Percentiles rank a stretch among this genome's conserved stretches.
Conservation (phyloP, 805 yeast species). For the Vanderwaltozyma verrucispora region DNA sequence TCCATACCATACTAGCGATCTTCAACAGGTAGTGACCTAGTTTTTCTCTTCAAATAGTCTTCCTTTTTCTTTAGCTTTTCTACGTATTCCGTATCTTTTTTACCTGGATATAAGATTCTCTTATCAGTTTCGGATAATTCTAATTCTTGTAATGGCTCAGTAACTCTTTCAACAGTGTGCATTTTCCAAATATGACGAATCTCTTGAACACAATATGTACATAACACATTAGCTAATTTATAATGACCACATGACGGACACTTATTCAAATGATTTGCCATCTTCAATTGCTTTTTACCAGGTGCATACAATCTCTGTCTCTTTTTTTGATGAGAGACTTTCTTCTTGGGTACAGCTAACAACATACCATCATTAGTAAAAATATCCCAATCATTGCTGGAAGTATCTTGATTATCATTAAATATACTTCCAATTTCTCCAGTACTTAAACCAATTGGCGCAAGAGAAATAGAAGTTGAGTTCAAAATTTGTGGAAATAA, state of each 20-base stretch:
- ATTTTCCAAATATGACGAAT: conserved; percentile 64
- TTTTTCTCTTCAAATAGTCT: conserved; percentile 46
- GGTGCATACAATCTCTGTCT: conserved; percentile 77
- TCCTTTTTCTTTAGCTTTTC: conserved; percentile 41
- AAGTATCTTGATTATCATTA: no score
- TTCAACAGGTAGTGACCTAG: conserved; percentile 45
- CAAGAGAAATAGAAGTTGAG: no score
- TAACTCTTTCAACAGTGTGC: conserved; percentile 19
- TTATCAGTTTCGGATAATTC: conserved; percentile 47
- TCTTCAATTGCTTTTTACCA: conserved; percentile 70
- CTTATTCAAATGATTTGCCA: conserved; percentile 65
- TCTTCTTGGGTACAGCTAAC: conserved; percentile 90
- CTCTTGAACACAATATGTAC: conserved; percentile 86
- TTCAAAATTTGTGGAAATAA: no score
- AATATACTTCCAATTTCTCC: no score
- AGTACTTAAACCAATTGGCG: no score
- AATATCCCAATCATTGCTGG: conserved; percentile 4
- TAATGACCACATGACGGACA: conserved; percentile 95
- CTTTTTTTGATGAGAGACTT: conserved; percentile 75
- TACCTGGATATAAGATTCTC: conserved; percentile 65
- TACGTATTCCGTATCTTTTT: conserved; percentile 37
- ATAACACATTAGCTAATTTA: conserved; percentile 81
- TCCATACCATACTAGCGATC: conserved; percentile 2
- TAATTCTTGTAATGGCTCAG: conserved; percentile 25
- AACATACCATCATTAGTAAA: conserved; percentile 41